Evolutionary conservation across 1,284 basidiomycete genomes (phyloP).

Genomic region (Apiotrichum brassicae): DNA sequence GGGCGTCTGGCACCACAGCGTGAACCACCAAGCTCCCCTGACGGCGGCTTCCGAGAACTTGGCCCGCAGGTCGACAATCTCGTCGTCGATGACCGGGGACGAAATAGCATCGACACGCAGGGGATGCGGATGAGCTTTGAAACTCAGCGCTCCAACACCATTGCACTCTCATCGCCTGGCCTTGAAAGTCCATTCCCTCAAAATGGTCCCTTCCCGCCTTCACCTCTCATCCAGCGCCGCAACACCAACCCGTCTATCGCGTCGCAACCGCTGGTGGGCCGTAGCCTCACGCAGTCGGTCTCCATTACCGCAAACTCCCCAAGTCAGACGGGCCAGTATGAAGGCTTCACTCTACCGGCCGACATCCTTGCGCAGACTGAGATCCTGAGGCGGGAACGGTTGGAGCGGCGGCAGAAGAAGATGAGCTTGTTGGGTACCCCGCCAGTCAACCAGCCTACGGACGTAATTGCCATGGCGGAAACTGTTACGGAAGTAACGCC

Average conservation of each 20-base stretch:
- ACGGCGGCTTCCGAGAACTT: background rate
- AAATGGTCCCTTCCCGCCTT: background rate
- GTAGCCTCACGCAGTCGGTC: slow-evolving; percentile 5
- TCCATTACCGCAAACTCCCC: slow-evolving; percentile 6
- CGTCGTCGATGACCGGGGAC: background rate
- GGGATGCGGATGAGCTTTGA: background rate
- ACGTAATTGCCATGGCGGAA: slow-evolving; percentile 47
- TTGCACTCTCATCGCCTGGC: background rate
- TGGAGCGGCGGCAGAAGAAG: slow-evolving; percentile 52
- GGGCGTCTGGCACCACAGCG: slow-evolving; percentile 25
- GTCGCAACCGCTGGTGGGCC: slow-evolving; percentile 7
- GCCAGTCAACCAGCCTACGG: background rate
- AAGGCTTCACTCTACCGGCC: slow-evolving; percentile 10
- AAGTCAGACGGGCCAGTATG: background rate
- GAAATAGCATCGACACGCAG: slow-evolving; percentile 1
- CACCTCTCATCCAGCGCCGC: slow-evolving; percentile 24
- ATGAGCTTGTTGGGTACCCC: slow-evolving; percentile 40
- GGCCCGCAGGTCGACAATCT: background rate
- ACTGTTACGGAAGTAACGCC: slow-evolving; percentile 40
- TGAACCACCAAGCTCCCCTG: slow-evolving; percentile 1
- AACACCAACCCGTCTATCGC: slow-evolving; percentile 31
- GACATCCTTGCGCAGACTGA: slow-evolving; percentile 80
- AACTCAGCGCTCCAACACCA: background rate
- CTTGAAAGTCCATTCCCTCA: background rate
- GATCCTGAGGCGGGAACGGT: slow-evolving; percentile 67